Base-by-base conservation (phyloP, 495 filamentous ascomycete genomes). In the Trichoderma orchidacearum region DNA sequence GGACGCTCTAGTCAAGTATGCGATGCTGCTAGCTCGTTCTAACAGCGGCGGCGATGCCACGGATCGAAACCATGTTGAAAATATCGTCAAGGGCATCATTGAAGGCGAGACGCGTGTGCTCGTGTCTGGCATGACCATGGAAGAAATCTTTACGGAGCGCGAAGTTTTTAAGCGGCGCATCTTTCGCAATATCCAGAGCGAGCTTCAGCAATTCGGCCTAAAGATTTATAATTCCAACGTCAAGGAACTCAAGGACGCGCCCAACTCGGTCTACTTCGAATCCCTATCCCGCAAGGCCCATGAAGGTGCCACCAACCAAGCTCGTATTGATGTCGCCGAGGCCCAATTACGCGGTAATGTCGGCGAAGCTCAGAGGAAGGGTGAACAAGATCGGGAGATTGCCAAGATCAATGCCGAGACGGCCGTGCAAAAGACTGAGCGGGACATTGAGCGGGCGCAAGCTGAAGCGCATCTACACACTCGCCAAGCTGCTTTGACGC, bases 51-150 rank as follows among this genome's bases (percentile, higher is more conserved):
- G 60, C 30, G 67, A 58, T 63, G 66, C 30, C 56, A 64, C n/a
- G 60, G 68, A 18, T 57, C 66, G 70, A 23, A 72, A 77, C n/a
- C 72, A 72, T 13, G 83, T 90, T 30, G 85, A 90, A 66, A 84
- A 86, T 64, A 93, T 91, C 56, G 85, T 91, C 59, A 90, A 87
- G 70, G 88, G 88, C 56, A 88, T 93, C 68, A 91, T 93, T 63
- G 87, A 91, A 68, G 88, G 88, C 52, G 88, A 93, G 66, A 89
- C 86, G 7, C 78, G 87, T 50, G 83, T 85, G 25, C 78, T 90
- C 51, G 86, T 93, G 30, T 84, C 80, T 3, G 80, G 76, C 57
- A 89, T 90, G 85, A 87, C 86, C 12, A 89, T 91, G 86, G 87
- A 91, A 63, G 88, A 90, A 70, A 84, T 93, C 41, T 90, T 89